These are phyloP conservation scores for Acephala macrosclerotiorum DNA, from an alignment of 2,329 filamentous ascomycete genomes.

Conservation along the genomic window DNA sequence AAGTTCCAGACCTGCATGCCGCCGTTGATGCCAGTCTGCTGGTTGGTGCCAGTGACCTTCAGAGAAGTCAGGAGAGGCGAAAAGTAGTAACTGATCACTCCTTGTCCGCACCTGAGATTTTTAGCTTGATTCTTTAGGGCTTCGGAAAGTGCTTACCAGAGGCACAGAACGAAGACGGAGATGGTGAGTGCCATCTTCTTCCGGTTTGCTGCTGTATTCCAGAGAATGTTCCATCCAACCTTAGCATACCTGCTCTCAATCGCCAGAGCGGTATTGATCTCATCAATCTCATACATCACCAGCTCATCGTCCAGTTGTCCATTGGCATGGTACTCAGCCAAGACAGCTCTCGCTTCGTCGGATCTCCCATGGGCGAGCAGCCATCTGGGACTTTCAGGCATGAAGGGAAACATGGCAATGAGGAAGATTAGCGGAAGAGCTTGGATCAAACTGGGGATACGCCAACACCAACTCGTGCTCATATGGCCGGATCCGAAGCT, in stretches of 20 bases:
- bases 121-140: background rate
- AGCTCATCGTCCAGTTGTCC: slow-evolving; percentile 45
- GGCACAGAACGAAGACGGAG: slow-evolving; percentile 40
- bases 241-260: slow-evolving; percentile 24
- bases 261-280: slow-evolving; percentile 54
- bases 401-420: slow-evolving; percentile 41
- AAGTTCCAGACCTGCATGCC: slow-evolving; percentile 50
- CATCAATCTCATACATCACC: slow-evolving; percentile 48
- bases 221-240: slow-evolving; percentile 47
- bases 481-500: slow-evolving; percentile 32
- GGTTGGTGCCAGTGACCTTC: slow-evolving; percentile 31
- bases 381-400: slow-evolving; percentile 48
- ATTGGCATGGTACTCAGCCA: slow-evolving; percentile 53
- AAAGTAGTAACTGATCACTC: slow-evolving; percentile 48
- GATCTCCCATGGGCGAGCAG: slow-evolving; percentile 44
- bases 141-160: slow-evolving; percentile 1
- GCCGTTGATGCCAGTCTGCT: slow-evolving; percentile 44
- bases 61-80: slow-evolving; percentile 39
- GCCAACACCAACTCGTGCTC: slow-evolving; percentile 47
- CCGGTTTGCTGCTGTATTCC: slow-evolving; percentile 23
- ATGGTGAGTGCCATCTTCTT: slow-evolving; percentile 27
- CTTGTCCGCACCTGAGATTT: slow-evolving; percentile 26
- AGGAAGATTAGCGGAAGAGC: slow-evolving; percentile 22
- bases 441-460: slow-evolving; percentile 46
- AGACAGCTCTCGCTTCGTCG: slow-evolving; percentile 43